phyloP scores from a whole-genome alignment of 2,329 filamentous ascomycete species.

The Ceratocystis papillata region DNA sequence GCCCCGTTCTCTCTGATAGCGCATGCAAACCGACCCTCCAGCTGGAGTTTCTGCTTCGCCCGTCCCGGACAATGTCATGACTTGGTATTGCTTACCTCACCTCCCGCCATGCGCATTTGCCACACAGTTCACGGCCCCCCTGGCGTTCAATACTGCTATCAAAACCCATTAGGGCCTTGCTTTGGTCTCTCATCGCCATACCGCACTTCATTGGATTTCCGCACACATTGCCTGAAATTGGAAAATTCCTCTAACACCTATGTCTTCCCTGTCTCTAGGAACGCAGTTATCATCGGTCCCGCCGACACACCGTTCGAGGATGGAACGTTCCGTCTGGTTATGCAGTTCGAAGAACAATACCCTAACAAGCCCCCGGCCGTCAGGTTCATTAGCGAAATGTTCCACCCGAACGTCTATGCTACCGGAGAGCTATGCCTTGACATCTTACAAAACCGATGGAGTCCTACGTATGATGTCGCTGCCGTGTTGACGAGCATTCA shows the following conservation, averaged over 20 bases:
- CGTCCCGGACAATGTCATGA: constrained; percentile 94
- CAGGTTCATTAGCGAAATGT: constrained; percentile 99
- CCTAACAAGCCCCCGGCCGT: constrained; percentile 96
- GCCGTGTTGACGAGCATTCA: constrained; percentile 96
- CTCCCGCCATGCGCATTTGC: background rate
- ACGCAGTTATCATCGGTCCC: constrained; percentile 94
- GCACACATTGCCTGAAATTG: background rate
- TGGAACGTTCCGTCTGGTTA: constrained; percentile 91
- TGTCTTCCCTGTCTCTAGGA: constrained; percentile 48
- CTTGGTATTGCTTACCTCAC: constrained; percentile 51
- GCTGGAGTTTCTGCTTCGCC: constrained; percentile 94
- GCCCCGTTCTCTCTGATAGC: constrained; percentile 40
- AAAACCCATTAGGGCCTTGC: background rate
- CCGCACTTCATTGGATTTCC: background rate
- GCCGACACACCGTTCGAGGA: constrained; percentile 97
- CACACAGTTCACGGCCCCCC: background rate
- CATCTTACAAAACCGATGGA: constrained; percentile 96
- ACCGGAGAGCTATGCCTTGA: constrained; percentile 94
- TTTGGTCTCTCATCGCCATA: background rate
- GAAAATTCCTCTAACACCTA: constrained; percentile 14
- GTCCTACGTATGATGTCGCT: constrained; percentile 95
- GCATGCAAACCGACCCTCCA: constrained; percentile 98
- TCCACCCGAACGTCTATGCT: constrained; percentile 96
- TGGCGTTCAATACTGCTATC: background rate
- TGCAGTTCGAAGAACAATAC: constrained; percentile 99